phyloP scores from a whole-genome alignment of 192 early-diverging fungal species.

The Rhizoclosmatium globosum region DNA sequence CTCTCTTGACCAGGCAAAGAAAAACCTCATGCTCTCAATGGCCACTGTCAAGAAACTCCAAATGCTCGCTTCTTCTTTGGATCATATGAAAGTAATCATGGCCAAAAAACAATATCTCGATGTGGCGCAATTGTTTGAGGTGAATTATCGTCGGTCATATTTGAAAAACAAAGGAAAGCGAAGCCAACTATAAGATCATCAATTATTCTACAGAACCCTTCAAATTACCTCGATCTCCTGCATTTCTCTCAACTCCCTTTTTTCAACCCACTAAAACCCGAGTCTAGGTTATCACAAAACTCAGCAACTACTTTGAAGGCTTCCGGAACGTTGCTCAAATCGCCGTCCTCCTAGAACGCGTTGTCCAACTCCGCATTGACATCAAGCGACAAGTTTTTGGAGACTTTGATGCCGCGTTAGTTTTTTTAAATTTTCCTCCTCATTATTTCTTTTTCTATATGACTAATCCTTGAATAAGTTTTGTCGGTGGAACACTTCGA shows the following conservation, averaged over 20 bases:
- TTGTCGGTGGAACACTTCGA: constrained; percentile 46
- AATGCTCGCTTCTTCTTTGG: constrained; percentile 73
- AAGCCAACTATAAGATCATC: neutral
- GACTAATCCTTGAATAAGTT: constrained; percentile 34
- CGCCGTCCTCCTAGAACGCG: constrained; percentile 67
- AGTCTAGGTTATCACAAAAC: constrained; percentile 73
- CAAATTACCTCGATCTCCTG: neutral
- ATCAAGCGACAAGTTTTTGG: constrained; percentile 69
- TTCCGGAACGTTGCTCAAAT: constrained; percentile 82
- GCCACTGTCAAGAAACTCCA: constrained; percentile 85
- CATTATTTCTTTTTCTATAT: neutral
- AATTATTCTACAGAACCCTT: too few species aligned
- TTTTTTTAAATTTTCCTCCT: constrained; percentile 19
- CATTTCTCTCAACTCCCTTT: neutral
- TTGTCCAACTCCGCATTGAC: constrained; percentile 69
- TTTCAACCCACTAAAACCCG: neutral
- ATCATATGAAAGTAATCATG: constrained; percentile 34
- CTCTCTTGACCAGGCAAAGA: constrained; percentile 91
- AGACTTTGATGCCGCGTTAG: constrained; percentile 77
- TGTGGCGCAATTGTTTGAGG: constrained; percentile 80
- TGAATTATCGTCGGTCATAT: constrained; percentile 33
- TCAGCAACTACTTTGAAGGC: constrained; percentile 77
- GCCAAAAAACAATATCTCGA: constrained; percentile 77
- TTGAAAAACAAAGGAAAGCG: neutral
- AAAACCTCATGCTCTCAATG: constrained; percentile 84